Evolutionary conservation across 306 rosid species (phyloP).

Genomic region (Clitoria ternatea): DNA sequence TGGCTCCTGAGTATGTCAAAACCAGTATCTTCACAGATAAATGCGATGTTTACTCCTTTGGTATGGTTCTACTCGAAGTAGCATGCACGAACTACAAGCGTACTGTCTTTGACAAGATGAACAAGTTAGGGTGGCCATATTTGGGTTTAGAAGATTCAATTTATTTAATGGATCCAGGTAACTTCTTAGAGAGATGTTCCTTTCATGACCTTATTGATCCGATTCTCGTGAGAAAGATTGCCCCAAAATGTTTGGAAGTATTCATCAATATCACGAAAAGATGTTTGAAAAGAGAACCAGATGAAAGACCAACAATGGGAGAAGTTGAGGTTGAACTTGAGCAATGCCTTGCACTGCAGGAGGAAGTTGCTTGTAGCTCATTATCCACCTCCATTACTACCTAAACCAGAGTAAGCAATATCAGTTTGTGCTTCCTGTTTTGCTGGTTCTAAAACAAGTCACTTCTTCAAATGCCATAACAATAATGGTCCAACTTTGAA

Average conservation of each 20-base stretch:
- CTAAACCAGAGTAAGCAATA: background rate
- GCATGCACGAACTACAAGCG: no score
- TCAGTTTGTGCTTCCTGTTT: background rate
- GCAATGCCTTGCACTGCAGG: conserved; percentile 21
- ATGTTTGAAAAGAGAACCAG: background rate
- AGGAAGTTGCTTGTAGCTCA: background rate
- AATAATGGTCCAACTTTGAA: no score
- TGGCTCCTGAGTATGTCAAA: background rate
- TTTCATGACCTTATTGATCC: no score
- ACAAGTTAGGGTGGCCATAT: no score
- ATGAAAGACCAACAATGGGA: conserved; percentile 27
- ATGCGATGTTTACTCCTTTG: background rate
- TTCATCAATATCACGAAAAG: background rate
- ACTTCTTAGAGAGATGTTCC: no score
- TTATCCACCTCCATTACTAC: background rate
- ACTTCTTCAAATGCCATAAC: no score
- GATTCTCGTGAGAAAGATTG: conserved; percentile 11
- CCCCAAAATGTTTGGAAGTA: no score
- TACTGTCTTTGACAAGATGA: no score
- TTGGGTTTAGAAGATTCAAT: no score
- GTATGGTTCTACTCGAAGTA: background rate
- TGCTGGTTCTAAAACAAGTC: no score
- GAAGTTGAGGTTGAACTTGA: conserved; percentile 40
- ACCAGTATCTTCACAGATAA: background rate
- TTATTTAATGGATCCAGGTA: no score